Conservation (phyloP, 2,329 filamentous ascomycete species). For the Pseudogymnoascus sp. region DNA sequence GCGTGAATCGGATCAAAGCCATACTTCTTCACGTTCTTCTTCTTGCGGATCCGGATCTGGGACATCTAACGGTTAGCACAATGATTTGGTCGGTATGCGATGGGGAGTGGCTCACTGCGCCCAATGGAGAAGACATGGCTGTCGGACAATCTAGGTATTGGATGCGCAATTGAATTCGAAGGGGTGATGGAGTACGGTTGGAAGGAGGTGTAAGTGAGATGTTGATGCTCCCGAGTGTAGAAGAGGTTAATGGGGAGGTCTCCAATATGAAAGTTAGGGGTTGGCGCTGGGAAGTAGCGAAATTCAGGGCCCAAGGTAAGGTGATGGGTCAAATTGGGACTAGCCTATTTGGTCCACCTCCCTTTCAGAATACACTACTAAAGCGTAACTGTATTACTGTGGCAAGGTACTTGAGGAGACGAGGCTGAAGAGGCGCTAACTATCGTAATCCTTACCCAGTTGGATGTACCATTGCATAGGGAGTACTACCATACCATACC, state of each 20-base stretch:
- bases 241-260: constrained; percentile 12
- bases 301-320: constrained; percentile 10
- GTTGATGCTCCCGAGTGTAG: constrained; percentile 20
- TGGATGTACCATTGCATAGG: neutral
- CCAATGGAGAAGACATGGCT: constrained; percentile 46
- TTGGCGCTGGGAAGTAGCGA: constrained; percentile 9
- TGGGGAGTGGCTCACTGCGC: constrained; percentile 40
- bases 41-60: constrained; percentile 93
- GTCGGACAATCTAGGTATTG: constrained; percentile 9
- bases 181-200: neutral
- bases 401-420: constrained; percentile 1
- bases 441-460: neutral
- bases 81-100: constrained; percentile 19
- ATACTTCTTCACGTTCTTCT: constrained; percentile 82
- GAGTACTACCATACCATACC: neutral
- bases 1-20: constrained; percentile 32
- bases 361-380: constrained; percentile 6
- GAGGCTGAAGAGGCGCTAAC: constrained; percentile 5
- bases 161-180: constrained; percentile 7
- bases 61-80: constrained; percentile 22
- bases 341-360: constrained; percentile 9
- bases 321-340: constrained; percentile 8
- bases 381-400: neutral
- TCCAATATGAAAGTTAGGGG: constrained; percentile 12
- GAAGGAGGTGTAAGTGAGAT: constrained; percentile 15